Percentiles rank a stretch among this genome's conserved stretches.
These are phyloP conservation scores for Chimonanthus salicifolius DNA, from an alignment of 164 flowering plant genomes.

Conservation along the genomic window DNA sequence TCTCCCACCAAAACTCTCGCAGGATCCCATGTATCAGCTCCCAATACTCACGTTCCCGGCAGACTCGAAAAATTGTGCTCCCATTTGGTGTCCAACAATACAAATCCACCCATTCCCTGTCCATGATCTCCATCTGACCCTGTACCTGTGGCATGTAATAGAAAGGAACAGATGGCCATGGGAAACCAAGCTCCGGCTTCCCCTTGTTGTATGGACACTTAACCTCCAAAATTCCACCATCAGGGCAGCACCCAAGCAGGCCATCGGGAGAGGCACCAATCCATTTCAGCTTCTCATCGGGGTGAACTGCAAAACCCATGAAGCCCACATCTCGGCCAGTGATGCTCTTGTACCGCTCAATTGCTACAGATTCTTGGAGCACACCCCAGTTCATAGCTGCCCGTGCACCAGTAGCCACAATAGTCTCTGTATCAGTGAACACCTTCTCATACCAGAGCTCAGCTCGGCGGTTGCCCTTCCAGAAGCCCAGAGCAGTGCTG, in stretches of 20 bases:
- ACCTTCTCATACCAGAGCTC: constrained; percentile 97
- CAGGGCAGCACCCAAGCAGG: constrained; percentile 54
- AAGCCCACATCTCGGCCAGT: constrained; percentile 78
- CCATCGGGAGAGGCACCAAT: constrained; percentile 99
- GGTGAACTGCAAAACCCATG: constrained; percentile 72
- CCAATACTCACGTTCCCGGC: constrained; percentile 69
- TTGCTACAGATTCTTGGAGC: constrained; percentile 64
- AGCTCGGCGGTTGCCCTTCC: constrained; percentile 78
- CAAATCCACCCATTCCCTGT: constrained; percentile 87
- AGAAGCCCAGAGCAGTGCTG: constrained; percentile 88
- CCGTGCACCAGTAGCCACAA: constrained; percentile 27
- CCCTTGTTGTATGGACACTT: constrained; percentile 97
- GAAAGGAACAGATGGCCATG: constrained; percentile 81
- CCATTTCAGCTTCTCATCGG: constrained; percentile 58
- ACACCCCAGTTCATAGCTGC: constrained; percentile 94
- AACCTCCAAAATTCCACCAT: constrained; percentile 89
- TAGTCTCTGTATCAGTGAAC: constrained; percentile 31
- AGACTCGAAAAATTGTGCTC: constrained; percentile 74
- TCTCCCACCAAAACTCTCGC: constrained; percentile 94
- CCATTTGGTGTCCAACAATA: constrained; percentile 97
- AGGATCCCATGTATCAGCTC: constrained; percentile 63
- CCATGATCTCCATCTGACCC: constrained; percentile 96
- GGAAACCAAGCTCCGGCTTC: constrained; percentile 73
- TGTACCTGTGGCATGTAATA: constrained; percentile 98
- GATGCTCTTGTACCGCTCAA: constrained; percentile 70